phyloP scores from a whole-genome alignment of 1,139 yeast genomes.

The Blastobotrys elegans region DNA sequence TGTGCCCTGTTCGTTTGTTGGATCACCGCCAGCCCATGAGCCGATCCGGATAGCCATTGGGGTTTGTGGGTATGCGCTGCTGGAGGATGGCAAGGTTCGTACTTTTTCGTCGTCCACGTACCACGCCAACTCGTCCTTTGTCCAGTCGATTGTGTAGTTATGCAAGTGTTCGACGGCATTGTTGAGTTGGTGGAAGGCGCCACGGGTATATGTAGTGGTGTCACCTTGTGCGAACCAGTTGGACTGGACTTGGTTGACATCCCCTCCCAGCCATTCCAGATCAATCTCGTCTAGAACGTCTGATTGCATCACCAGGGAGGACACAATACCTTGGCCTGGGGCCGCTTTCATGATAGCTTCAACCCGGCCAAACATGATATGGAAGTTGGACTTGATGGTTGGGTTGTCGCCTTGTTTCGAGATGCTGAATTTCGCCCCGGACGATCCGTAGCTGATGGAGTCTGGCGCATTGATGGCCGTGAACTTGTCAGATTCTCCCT shows the following conservation, averaged over 20 bases:
- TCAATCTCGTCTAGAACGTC: constrained; percentile 86
- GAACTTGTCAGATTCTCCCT: constrained; percentile 5
- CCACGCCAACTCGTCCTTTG: constrained; percentile 54
- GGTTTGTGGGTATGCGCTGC: constrained; percentile 59
- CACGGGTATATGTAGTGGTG: constrained; percentile 68
- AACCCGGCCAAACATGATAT: constrained; percentile 79
- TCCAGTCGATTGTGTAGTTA: constrained; percentile 82
- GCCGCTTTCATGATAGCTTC: constrained; percentile 70
- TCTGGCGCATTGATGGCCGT: constrained; percentile 15
- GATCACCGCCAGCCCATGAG: constrained; percentile 81
- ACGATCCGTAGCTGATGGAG: constrained; percentile 28
- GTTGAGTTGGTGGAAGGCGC: constrained; percentile 57
- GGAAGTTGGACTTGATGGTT: constrained; percentile 65
- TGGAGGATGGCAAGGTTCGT: constrained; percentile 43
- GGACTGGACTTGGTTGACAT: constrained; percentile 64
- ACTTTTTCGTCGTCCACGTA: constrained; percentile 53
- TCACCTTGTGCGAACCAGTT: constrained; percentile 79
- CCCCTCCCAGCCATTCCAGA: constrained; percentile 78
- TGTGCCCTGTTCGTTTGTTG: constrained; percentile 59
- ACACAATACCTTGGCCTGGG: constrained; percentile 67
- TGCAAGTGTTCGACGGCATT: constrained; percentile 56
- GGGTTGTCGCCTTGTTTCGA: constrained; percentile 68
- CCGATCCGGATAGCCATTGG: constrained; percentile 71
- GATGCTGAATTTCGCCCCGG: constrained; percentile 61
- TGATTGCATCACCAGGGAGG: constrained; percentile 74